Base-by-base conservation (phyloP, 2,329 filamentous ascomycete species). In the Neoarthrinium moseri region DNA sequence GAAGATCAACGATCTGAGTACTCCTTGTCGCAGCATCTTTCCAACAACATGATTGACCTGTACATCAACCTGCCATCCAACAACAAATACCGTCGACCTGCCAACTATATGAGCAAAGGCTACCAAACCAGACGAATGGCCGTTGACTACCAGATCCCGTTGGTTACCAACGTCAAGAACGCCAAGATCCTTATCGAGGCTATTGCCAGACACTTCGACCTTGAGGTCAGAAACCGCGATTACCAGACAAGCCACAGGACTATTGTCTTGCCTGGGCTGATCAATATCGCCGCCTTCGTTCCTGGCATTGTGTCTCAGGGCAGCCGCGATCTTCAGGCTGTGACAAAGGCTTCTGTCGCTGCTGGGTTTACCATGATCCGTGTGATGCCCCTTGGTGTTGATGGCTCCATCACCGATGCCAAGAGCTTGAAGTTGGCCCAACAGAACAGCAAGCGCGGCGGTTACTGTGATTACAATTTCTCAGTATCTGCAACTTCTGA, bases 51-150 rank as follows among this genome's bases (percentile, higher is more conserved):
- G 68, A 99, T 99, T 60, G 92, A 97, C 67, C 74, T 99, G 50
- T 99, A 99, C 75, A 96, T 99, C 83, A 99, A 99, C 70, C 71
- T 99, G 69, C 94, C 94, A n/a, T 97, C 94, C 11, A 96, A 83
- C 81, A 99, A 99, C 76, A 89, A 91, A 68, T 99, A 95, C 78
- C 84, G 94, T 58, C 85, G 94, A 56, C 94, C 94, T 24, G 94
- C 94, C 59, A 99, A 91, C 75, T 99, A 97, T 72, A 95, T 99
- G 86, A 95, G 89, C 70, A 94, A 94, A 73, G 94, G 94, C 50
- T 99, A 99, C 73, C 87, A 89, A 62, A 97, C 94, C 46, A 84
- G 94, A 66, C 86, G 94, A 68, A 96, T 99, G 91, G 94, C 94
- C 27, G 94, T 99, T 33, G 94, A 96, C 70, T 83, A 96, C 72